Base-by-base conservation (phyloP, 2,329 filamentous ascomycete genomes). In the Neopestalotiopsis clavispora region DNA sequence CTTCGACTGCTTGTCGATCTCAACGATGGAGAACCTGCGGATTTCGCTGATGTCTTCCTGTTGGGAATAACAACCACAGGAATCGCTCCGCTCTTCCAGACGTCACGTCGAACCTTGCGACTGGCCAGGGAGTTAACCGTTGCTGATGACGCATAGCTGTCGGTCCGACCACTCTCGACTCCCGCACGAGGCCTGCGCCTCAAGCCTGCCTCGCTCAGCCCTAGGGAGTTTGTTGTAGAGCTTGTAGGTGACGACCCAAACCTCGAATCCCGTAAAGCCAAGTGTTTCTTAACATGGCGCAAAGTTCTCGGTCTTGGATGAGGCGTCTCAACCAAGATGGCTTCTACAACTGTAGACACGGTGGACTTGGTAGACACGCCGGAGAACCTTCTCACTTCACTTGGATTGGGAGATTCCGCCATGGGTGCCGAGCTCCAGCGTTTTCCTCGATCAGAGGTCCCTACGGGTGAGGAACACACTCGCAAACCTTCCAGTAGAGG, bases 41-140 rank as follows among this genome's bases (percentile, higher is more conserved):
- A 83, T 69, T 84, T 85, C 12, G 83, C 78, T 3, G 88, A 90
- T 6, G 88, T 87, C 17, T 78, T 81, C 17, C 89, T 86, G 67
- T 87, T 85, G 6, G 89, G 89, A 65, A 91, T 85, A 23, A 91
- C 83, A 6, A 90, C 84, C 7, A 91, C 89, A 1, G 89, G 89
- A 10, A 91, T 89, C 2, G 82, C 88, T 7, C 89, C 89, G 66
- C 79, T 86, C 71, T 86, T 90, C 81, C 86, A 84, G 2, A 91
- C 80, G 40, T 90, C 87, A 17, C 85, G 84, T n/a, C 89, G 82
- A 4, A 87, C 87, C 72, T 83, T 88, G 7, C 81, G 81, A 71
- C 86, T 90, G 0, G 85, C 83, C 3, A 85, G 79, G 5, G 87
- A 88, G 70, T 81, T 86, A 30, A 77, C 72, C 0, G 87, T 87